Percentiles rank a stretch among this genome's conserved stretches.
Conservation (phyloP, 495 filamentous ascomycete genomes). For the Penicillium bovifimosum region DNA sequence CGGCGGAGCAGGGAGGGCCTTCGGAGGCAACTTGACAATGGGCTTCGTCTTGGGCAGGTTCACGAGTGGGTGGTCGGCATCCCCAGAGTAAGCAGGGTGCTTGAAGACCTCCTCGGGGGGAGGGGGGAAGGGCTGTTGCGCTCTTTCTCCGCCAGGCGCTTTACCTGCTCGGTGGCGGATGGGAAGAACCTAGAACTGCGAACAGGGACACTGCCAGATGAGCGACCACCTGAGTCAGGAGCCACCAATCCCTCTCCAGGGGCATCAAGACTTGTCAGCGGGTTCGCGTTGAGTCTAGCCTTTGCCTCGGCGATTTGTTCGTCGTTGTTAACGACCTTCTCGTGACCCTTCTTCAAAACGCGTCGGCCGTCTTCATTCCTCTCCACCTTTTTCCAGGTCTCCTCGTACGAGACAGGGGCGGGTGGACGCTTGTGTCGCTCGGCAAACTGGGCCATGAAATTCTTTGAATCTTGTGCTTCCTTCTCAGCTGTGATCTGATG, state of each 20-base stretch:
- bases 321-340: constrained; percentile 19
- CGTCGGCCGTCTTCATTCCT: constrained; percentile 26
- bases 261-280: constrained; percentile 33
- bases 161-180: constrained; percentile 32
- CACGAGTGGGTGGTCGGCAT: constrained; percentile 59
- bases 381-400: constrained; percentile 58
- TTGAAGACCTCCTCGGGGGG: constrained; percentile 61
- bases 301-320: constrained; percentile 13
- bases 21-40: constrained; percentile 66
- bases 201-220: constrained; percentile 33
- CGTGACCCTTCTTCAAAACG: not conserved
- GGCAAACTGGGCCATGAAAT: constrained; percentile 38
- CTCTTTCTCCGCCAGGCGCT: constrained; percentile 36
- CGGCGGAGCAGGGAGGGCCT: constrained; percentile 37
- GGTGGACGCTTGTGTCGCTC: constrained; percentile 35
- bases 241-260: constrained; percentile 28
- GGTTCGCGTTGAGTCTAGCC: constrained; percentile 19
- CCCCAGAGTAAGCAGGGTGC: constrained; percentile 68
- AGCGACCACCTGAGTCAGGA: constrained; percentile 27
- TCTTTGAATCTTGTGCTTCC: constrained; percentile 39
- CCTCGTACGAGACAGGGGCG: constrained; percentile 43
- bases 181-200: constrained; percentile 73
- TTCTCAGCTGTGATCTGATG: constrained; percentile 34
- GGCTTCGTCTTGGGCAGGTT: constrained; percentile 62
- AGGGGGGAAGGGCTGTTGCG: constrained; percentile 56